phyloP scores from a whole-genome alignment of 108 stramenopile genomes.

The Phaeodactylum tricornutum region DNA sequence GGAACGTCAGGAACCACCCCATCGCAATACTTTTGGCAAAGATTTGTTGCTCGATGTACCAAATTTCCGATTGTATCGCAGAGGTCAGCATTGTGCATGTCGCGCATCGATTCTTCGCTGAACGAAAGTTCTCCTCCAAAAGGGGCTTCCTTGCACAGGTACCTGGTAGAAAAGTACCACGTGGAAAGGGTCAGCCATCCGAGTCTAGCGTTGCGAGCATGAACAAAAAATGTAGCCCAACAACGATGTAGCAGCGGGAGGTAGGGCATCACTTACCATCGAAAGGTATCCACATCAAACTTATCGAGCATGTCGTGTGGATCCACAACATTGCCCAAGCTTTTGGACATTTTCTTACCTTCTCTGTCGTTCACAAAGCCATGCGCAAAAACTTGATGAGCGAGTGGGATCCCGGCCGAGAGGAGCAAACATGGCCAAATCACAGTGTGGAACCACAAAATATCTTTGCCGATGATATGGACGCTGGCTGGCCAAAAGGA shows the following conservation, averaged over 20 bases:
- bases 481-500: slow-evolving; percentile 92
- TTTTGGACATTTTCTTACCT: slow-evolving; percentile 99
- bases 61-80: slow-evolving; percentile 95
- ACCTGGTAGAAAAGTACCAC: no score
- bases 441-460: slow-evolving; percentile 97
- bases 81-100: slow-evolving; percentile 94
- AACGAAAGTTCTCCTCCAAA: slow-evolving; percentile 91
- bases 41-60: slow-evolving; percentile 89
- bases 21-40: slow-evolving; percentile 81
- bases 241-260: no score
- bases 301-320: slow-evolving; percentile 88
- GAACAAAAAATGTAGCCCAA: no score
- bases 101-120: slow-evolving; percentile 67
- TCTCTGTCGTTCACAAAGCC: slow-evolving; percentile 95
- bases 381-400: slow-evolving; percentile 92
- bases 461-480: slow-evolving; percentile 98
- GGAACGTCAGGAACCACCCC: slow-evolving; percentile 75
- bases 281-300: slow-evolving; percentile 88
- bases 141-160: slow-evolving; percentile 83
- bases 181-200: no score
- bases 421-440: slow-evolving; percentile 99
- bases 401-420: slow-evolving; percentile 86
- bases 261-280: slow-evolving; percentile 88
- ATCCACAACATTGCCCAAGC: slow-evolving; percentile 95
- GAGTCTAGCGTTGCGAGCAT: no score